Base-by-base conservation (phyloP, 1,139 yeast species). In the Pichia inconspicua region DNA sequence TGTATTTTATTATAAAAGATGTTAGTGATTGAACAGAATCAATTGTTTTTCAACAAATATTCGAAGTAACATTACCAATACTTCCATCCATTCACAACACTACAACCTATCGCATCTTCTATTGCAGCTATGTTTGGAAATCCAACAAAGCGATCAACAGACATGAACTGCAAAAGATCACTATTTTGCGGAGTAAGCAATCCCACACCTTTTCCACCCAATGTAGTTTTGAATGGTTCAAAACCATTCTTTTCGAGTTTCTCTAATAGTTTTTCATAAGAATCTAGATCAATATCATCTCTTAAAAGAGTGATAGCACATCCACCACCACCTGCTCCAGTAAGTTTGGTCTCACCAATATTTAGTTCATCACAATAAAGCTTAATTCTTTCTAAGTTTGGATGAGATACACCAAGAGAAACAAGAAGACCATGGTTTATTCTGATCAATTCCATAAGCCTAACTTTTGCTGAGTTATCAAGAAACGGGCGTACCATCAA, bases 241-340 rank as follows among this genome's bases (percentile, higher is more conserved):
- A 77, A 89, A 0, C 87, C 87, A 46, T 73, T 71, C 2, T 61
- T 55, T 49, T 69, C 67, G 42, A 71, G 59, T 36, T 58, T 61
- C 4, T 57, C 48, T 15, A 63, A 64, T 44, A 64, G 48, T 15
- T 62, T 54, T 2, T 55, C 56, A 11, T 74, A 57, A 12, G 67
- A 66, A 1, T 56, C 7, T 7, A 14, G 8, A 2, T 72, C 73
- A 9, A 66, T 66, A 11, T 71, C 73, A 45, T 78, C 82, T 45
- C 78, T 72, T 12, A 90, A 73, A 46, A 92, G 69, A 0, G 97
- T 92, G 49, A 94, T 84, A 19, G 97, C 96, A 70, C 99, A 92
- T 1, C 99, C 99, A 42, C 99, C 99, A 19, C 98, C 98, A 27
- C 99, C 99, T 0, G 98, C 98, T 41, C 99, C 99, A 0, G 98